These are phyloP conservation scores for Meira miltonrushii DNA, from an alignment of 1,284 basidiomycete genomes.

Conservation along the genomic window DNA sequence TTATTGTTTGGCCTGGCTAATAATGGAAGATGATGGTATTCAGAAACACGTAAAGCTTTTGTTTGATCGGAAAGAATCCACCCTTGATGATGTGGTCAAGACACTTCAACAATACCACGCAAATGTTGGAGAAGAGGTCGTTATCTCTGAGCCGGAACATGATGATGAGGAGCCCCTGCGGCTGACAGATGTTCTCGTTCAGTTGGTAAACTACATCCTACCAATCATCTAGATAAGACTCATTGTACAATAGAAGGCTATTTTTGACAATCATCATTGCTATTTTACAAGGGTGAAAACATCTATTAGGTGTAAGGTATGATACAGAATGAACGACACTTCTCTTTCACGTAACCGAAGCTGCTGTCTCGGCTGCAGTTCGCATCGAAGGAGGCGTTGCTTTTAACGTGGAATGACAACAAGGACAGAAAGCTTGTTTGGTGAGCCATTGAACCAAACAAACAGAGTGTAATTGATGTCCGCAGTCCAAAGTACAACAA, in stretches of 20 bases:
- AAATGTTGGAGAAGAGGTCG: constrained; percentile 35
- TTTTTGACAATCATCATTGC: neutral
- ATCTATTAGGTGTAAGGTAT: neutral
- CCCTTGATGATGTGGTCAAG: constrained; percentile 16
- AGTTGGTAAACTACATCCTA: constrained; percentile 33
- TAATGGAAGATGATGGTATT: constrained; percentile 91
- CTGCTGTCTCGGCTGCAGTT: neutral
- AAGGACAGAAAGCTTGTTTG: constrained; percentile 33
- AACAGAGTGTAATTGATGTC: constrained; percentile 29
- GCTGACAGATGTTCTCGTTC: constrained; percentile 31
- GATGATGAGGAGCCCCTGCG: constrained; percentile 12
- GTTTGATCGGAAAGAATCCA: constrained; percentile 17
- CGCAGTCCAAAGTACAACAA: constrained; percentile 30
- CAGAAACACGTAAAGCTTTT: constrained; percentile 26
- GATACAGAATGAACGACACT: neutral
- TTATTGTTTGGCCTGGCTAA: constrained; percentile 87
- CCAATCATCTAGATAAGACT: neutral
- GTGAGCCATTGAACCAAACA: constrained; percentile 33
- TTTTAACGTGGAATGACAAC: constrained; percentile 4
- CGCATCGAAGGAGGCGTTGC: neutral
- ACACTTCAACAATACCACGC: constrained; percentile 34
- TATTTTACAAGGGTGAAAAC: neutral
- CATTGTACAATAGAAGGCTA: no score
- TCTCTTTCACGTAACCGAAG: neutral
- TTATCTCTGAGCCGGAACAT: neutral